Conservation (phyloP, 352 stramenopile genomes). For the Globisporangium mamillatum region DNA sequence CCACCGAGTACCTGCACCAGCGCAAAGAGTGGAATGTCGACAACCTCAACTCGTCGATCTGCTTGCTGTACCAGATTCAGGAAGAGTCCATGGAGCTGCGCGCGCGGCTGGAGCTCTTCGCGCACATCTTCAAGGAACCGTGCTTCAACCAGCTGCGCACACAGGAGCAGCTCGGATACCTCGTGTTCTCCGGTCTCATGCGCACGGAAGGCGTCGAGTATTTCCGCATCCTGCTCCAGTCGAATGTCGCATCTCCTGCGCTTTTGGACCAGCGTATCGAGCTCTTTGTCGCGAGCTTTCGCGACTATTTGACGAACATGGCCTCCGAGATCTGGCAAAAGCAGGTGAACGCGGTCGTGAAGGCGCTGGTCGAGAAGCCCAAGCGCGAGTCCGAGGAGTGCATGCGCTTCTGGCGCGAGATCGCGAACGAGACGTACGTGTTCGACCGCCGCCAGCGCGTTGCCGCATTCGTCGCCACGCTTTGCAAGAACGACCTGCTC, state of each 20-base stretch:
- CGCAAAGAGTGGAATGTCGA: slow-evolving; percentile 55
- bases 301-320: slow-evolving; percentile 30
- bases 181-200: slow-evolving; percentile 55
- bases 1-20: slow-evolving; percentile 50
- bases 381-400: slow-evolving; percentile 63
- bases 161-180: slow-evolving; percentile 70
- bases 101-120: slow-evolving; percentile 47
- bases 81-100: slow-evolving; percentile 37
- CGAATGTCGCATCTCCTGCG: slow-evolving; percentile 57
- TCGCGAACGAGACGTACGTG: slow-evolving; percentile 63
- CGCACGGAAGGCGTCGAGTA: slow-evolving; percentile 44
- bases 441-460: slow-evolving; percentile 60
- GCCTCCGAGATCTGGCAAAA: slow-evolving; percentile 35
- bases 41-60: slow-evolving; percentile 57
- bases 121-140: slow-evolving; percentile 55
- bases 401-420: slow-evolving; percentile 52
- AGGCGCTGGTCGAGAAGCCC: slow-evolving; percentile 61
- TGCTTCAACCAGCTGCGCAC: slow-evolving; percentile 65
- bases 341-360: slow-evolving; percentile 61
- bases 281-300: slow-evolving; percentile 47
- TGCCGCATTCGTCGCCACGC: slow-evolving; percentile 39
- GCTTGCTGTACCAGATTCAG: slow-evolving; percentile 51
- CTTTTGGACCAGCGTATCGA: slow-evolving; percentile 73
- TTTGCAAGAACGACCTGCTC: slow-evolving; percentile 53
- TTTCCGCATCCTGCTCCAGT: slow-evolving; percentile 81